These are phyloP conservation scores for Lojkania enalia DNA, from an alignment of 2,329 filamentous ascomycete genomes.

Conservation along the genomic window DNA sequence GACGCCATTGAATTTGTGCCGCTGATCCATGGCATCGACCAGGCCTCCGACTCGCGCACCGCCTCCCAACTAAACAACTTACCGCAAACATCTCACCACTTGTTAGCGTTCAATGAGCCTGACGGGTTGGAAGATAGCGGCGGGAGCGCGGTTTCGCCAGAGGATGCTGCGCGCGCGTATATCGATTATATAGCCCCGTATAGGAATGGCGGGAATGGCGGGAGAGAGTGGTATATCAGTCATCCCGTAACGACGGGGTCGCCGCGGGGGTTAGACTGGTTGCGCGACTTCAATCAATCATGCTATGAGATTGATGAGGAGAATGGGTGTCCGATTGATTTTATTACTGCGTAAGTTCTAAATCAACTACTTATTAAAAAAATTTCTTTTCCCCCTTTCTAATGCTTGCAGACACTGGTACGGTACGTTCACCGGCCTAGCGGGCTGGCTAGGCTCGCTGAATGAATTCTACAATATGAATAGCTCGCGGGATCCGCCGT, in stretches of 20 bases:
- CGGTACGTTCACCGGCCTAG: constrained; percentile 69
- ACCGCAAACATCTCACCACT: constrained; percentile 64
- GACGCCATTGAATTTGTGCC: constrained; percentile 71
- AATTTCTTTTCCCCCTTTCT: too few relatives aligned
- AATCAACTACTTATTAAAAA: too few relatives aligned
- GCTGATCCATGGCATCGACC: constrained; percentile 72
- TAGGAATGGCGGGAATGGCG: constrained; percentile 57
- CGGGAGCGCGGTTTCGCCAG: constrained; percentile 66
- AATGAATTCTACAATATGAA: constrained; percentile 55
- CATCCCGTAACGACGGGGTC: constrained; percentile 71
- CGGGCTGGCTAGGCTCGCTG: constrained; percentile 66
- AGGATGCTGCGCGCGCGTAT: constrained; percentile 69
- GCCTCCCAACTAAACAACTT: constrained; percentile 63
- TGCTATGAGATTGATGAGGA: constrained; percentile 48
- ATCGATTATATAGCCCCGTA: constrained; percentile 72
- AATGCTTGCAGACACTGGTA: too few relatives aligned
- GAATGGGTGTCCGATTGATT: constrained; percentile 54
- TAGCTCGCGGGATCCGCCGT: constrained; percentile 48
- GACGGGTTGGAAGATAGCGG: constrained; percentile 62
- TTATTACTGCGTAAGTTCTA: constrained; percentile 55
- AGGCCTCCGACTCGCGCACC: constrained; percentile 49
- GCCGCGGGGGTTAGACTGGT: constrained; percentile 66
- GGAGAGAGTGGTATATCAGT: constrained; percentile 64
- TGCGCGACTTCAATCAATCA: constrained; percentile 66
- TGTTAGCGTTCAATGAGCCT: constrained; percentile 80